Evolutionary conservation across 208 protist species (phyloP).

Genomic region (Kentomonas sorsogonicus): DNA sequence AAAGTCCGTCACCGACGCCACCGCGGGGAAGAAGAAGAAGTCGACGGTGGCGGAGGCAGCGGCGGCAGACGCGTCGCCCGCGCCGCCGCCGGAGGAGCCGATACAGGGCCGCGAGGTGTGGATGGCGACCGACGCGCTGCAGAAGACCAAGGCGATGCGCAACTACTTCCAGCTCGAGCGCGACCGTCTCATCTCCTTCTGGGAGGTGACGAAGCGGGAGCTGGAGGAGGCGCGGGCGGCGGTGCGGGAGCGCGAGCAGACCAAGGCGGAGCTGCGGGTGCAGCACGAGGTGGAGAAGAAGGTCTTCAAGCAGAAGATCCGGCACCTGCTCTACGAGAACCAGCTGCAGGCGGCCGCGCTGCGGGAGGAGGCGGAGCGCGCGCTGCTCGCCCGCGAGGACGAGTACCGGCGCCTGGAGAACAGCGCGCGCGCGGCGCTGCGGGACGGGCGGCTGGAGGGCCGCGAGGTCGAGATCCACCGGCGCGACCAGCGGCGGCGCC

Average conservation of each 20-base stretch:
- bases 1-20: conserved; percentile 15
- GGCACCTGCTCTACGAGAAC: conserved; percentile 95
- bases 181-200: conserved; percentile 94
- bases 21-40: neutral
- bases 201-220: conserved; percentile 93
- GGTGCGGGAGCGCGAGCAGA: conserved; percentile 88
- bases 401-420: conserved; percentile 83
- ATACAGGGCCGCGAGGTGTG: conserved; percentile 73
- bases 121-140: conserved; percentile 87
- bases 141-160: conserved; percentile 92
- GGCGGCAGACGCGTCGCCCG: conserved; percentile 11
- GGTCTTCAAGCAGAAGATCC: conserved; percentile 97
- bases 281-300: conserved; percentile 94
- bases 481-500: conserved; percentile 69
- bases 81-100: conserved; percentile 15
- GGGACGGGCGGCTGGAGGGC: conserved; percentile 79
- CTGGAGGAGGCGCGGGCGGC: conserved; percentile 77
- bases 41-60: conserved; percentile 10
- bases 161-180: conserved; percentile 97
- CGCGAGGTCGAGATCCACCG: conserved; percentile 88
- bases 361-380: conserved; percentile 86
- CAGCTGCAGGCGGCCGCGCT: conserved; percentile 88
- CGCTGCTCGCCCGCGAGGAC: conserved; percentile 84
- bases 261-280: conserved; percentile 91
- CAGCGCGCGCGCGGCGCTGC: conserved; percentile 74